Base-by-base conservation (phyloP, 2,329 filamentous ascomycete species). In the Monilinia aucupariae region DNA sequence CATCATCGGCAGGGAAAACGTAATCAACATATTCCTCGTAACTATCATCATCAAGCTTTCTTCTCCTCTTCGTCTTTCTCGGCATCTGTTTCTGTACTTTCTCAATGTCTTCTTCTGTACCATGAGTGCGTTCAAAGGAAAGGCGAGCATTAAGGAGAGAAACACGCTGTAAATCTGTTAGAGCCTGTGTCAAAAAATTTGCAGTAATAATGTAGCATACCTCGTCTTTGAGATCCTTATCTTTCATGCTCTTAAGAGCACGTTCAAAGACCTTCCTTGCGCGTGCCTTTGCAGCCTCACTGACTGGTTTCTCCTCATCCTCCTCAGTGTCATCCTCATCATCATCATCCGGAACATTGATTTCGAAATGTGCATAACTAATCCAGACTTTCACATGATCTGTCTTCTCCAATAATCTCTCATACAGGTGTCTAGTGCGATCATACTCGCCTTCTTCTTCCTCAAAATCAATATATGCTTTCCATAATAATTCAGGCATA, bases 331-430 rank as follows among this genome's bases (percentile, higher is more conserved):
- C 86, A 49, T 88, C 84, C 59, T 85, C 85, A 25, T 84, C 80
- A 25, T 84, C 80, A 15, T 80, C 83, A 63, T 96, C 92, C 51
- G 92, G 91, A 0, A 96, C 87, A 74, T 94, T 93, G 79, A 97
- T 91, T 77, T 99, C 94, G 73, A 99, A 97, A 75, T 96, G 90
- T n/a, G 94, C 94, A 77, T 93, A 99, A 75, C 90, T 93, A 76
- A 94, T 96, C 94, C 94, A 99, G 65, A 99, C 94, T 81, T 97
- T 99, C 80, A 97, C 92, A 74, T 99, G 94, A 72, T 94, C 88
- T n/a, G 94, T 96, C 85, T 96, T 97, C 72, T 91, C 82, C 50
- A 99, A 82, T 15, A 99, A 82, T 9, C 93, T 85, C 78, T 97
- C 93, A 77, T 97, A 99, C 51, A 99, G 80, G 4, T 80, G 79